Evolutionary conservation across 2,329 filamentous ascomycete genomes (phyloP), one percentile per base, ranked within the genome.

Genomic region (Xylariaceae sp.): DNA sequence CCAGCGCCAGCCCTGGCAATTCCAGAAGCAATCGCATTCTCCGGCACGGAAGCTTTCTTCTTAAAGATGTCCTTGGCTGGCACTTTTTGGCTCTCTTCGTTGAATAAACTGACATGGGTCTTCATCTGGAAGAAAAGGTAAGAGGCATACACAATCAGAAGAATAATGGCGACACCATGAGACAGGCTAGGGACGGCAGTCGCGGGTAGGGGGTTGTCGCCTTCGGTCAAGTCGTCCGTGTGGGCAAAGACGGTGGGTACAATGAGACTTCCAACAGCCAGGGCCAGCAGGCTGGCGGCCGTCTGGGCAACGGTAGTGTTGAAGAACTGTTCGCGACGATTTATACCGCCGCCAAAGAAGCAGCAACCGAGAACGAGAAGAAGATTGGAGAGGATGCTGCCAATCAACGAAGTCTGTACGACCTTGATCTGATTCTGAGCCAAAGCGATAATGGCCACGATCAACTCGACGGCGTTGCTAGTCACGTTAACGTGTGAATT

Each of bases 61-160:
- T 65, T 64, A 55, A 70, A 65, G 3, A 67, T 57, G 9, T 63
- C 56, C 47, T 64, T 65, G 46, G 57, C 54, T 2, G 60, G 50
- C 7, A 89, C 88, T 73, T 96, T 96, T 65, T 90, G 81, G 62
- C 88, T 90, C 32, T 90, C 86, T 50, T 86, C 85, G 70, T 89
- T 91, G 79, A 96, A 97, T 71, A 96, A 87, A 7, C 78, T 78
- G 20, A 82, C 81, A 72, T 97, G 93, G 0, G 93, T 93, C 72
- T 91, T 90, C 56, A 98, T 86, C 74, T 97, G 93, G 79, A 97
- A 97, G 73, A 90, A 82, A 1, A 98, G 86, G 68, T 96, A 97
- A 54, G 84, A 89, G 48, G 75, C 86, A 72, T 97, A 98, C 9
- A 96, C 89, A 45, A 96, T 71, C 1, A 98, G 81, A 3, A 97